Evolutionary conservation across 305 asterid species (phyloP).

Genomic region (Fraxinus floribunda): DNA sequence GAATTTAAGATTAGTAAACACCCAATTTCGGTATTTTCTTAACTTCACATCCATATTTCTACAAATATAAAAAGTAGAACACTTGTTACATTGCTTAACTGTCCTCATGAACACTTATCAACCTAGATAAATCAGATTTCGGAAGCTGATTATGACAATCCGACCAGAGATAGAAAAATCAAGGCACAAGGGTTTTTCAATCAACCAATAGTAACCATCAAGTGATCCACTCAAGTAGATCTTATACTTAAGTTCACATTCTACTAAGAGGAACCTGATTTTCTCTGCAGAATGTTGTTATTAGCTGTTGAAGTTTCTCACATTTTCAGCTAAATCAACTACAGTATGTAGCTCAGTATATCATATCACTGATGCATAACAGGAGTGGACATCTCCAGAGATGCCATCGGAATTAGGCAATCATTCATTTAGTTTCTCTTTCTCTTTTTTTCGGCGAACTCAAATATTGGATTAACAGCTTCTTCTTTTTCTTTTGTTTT

Average conservation of each 20-base stretch:
- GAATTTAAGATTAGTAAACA: not conserved
- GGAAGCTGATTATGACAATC: not conserved
- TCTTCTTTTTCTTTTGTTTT: not conserved
- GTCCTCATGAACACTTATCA: not conserved
- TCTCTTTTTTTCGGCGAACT: not conserved
- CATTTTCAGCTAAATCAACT: not conserved
- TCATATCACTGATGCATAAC: not conserved
- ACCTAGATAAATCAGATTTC: not conserved
- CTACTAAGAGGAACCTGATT: not conserved
- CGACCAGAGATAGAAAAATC: not conserved
- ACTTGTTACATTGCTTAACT: not conserved
- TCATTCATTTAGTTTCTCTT: not conserved
- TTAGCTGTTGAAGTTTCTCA: not conserved
- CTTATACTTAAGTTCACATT: not conserved
- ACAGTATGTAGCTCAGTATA: not conserved
- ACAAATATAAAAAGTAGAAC: not conserved
- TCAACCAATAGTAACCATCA: not conserved
- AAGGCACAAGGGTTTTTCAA: not conserved
- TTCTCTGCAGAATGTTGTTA: not conserved
- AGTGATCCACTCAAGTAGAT: not conserved
- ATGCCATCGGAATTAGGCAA: not conserved
- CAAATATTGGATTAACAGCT: not conserved
- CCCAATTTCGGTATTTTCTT: not conserved
- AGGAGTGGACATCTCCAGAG: not conserved
- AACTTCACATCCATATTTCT: not conserved